Conservation (phyloP, 202 grass and related monocot species). For the Alloteropsis angusta region DNA sequence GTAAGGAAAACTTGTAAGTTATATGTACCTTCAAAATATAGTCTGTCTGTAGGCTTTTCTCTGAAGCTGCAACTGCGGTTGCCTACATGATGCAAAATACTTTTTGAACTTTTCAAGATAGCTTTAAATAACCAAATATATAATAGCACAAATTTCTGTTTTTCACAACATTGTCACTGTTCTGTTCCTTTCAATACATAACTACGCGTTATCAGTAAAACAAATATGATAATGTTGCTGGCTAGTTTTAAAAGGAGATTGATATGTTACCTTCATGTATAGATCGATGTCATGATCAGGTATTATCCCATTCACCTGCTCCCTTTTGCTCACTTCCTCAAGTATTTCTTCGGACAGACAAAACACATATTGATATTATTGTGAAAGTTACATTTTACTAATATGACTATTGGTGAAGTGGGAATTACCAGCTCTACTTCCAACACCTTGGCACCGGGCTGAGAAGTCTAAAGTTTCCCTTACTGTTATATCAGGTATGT, state of each 20-base stretch:
- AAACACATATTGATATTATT: not conserved
- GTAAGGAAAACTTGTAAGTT: not conserved
- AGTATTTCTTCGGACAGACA: conserved; percentile 25
- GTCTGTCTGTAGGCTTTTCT: conserved; percentile 31
- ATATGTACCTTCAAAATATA: conserved; percentile 40
- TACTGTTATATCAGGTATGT: conserved; percentile 45
- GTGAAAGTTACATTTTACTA: not conserved
- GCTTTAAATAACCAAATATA: not conserved
- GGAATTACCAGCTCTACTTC: conserved; percentile 37
- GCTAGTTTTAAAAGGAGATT: not conserved
- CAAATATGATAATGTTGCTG: not conserved
- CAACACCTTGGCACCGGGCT: conserved; percentile 32
- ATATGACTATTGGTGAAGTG: not conserved
- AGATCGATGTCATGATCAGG: conserved; percentile 35
- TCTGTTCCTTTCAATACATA: not conserved
- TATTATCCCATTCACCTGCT: conserved; percentile 25
- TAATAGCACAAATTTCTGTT: not conserved
- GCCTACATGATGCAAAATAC: conserved; percentile 13
- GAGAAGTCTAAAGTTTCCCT: conserved; percentile 43
- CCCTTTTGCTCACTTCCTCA: conserved; percentile 29
- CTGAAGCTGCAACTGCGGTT: conserved; percentile 9
- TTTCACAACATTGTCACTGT: not conserved
- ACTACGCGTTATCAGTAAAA: not conserved
- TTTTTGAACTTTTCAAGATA: not conserved
- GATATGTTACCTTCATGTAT: conserved; percentile 40